Percentiles rank a stretch among this genome's conserved stretches.
Evolutionary conservation across 176 grass and related monocot genomes (phyloP).

Genomic region (Oryza nivara): DNA sequence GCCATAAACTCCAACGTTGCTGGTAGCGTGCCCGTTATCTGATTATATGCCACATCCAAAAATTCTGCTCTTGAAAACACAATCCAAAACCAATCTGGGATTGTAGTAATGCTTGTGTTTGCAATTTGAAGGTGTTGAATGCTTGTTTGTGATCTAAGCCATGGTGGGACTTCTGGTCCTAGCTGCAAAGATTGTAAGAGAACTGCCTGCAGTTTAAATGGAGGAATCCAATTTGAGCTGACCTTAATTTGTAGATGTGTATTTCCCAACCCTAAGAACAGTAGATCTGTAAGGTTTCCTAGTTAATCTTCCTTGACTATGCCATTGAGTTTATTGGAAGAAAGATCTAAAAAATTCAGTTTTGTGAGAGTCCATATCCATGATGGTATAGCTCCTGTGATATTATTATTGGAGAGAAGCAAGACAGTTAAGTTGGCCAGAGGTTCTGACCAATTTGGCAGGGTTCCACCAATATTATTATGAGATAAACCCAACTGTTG

Average conservation of each 20-base stretch:
- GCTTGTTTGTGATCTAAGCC: conserved; percentile 39
- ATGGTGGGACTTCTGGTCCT: conserved; percentile 17
- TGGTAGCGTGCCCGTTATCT: conserved; percentile 32
- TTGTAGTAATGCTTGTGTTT: conserved; percentile 35
- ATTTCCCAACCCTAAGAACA: background rate
- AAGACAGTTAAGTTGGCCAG: conserved; percentile 24
- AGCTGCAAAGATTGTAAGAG: background rate
- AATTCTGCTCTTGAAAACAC: background rate
- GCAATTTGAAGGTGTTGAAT: background rate
- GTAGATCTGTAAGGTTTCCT: background rate
- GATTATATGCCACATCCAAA: conserved; percentile 22
- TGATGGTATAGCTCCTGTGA: conserved; percentile 4
- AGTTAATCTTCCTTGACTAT: conserved; percentile 17
- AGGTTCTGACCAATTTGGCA: background rate
- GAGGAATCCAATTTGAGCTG: conserved; percentile 25
- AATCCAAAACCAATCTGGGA: conserved; percentile 41
- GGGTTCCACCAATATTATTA: background rate
- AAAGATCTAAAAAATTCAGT: background rate
- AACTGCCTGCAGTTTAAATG: background rate
- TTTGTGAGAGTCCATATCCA: background rate
- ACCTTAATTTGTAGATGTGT: conserved; percentile 25
- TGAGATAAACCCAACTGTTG: background rate
- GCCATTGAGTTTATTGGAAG: background rate
- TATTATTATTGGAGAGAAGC: background rate
- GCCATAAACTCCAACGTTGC: conserved; percentile 25